Conservation (phyloP, 257 asterid genomes). For the Anisodus acutangulus region DNA sequence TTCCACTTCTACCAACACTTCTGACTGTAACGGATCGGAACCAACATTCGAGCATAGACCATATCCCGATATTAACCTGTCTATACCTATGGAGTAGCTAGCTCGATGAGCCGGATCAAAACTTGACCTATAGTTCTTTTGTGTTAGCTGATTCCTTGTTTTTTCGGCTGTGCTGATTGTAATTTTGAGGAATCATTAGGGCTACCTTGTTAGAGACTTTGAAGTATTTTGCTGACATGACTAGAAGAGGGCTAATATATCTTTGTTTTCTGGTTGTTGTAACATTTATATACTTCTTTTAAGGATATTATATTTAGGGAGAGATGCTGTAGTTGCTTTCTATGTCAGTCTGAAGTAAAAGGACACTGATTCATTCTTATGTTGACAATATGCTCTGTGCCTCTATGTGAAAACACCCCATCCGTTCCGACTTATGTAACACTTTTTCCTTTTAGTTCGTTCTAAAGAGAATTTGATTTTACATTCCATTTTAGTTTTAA, state of each 20-base stretch:
- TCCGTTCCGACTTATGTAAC: too few species aligned
- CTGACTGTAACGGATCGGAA: constrained; percentile 62
- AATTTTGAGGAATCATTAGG: neutral
- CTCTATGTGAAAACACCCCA: neutral
- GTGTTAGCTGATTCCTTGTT: constrained; percentile 13
- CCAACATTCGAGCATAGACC: constrained; percentile 57
- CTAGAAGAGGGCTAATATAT: constrained; percentile 17
- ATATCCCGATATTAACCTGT: constrained; percentile 77
- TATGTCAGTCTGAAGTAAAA: neutral
- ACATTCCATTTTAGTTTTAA: too few species aligned
- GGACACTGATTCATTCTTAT: neutral
- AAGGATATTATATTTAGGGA: neutral
- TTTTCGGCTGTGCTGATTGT: neutral
- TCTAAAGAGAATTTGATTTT: too few species aligned
- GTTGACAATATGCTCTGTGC: neutral
- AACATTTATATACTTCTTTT: neutral
- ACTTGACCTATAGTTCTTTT: neutral
- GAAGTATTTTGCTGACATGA: constrained; percentile 10
- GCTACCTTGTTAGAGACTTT: neutral
- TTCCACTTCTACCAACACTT: constrained; percentile 60
- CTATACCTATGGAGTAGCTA: constrained; percentile 58
- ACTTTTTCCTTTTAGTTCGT: too few species aligned
- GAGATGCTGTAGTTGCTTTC: neutral
- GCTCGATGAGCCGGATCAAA: neutral
- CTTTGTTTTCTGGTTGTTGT: neutral